phyloP scores from a whole-genome alignment of 164 flowering plant genomes.

The Vitis cinerea region DNA sequence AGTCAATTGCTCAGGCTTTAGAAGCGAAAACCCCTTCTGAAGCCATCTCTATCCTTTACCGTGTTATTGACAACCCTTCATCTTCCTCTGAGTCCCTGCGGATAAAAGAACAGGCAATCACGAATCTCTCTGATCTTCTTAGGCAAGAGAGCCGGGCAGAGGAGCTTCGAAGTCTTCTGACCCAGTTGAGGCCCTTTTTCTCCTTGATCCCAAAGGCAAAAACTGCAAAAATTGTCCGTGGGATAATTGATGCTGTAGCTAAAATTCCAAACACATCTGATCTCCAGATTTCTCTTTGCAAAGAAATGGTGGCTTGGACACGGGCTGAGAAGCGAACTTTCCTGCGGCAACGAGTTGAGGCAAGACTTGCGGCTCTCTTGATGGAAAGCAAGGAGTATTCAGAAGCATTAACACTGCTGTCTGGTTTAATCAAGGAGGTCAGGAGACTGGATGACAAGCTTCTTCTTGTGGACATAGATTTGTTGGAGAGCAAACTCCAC shows the following conservation, averaged over 20 bases:
- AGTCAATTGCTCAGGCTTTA: slow-evolving; percentile 52
- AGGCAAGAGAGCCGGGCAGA: slow-evolving; percentile 60
- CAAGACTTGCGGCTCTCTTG: slow-evolving; percentile 65
- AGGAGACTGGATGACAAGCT: slow-evolving; percentile 73
- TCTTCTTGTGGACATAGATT: slow-evolving; percentile 67
- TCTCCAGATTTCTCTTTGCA: slow-evolving; percentile 66
- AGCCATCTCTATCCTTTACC: slow-evolving; percentile 49
- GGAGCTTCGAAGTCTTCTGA: slow-evolving; percentile 61
- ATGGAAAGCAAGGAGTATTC: slow-evolving; percentile 60
- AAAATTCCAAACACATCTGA: slow-evolving; percentile 66
- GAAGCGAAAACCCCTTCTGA: slow-evolving; percentile 58
- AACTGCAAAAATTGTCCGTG: slow-evolving; percentile 68
- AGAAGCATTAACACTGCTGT: slow-evolving; percentile 54
- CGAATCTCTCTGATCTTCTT: slow-evolving; percentile 63
- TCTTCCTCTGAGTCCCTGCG: slow-evolving; percentile 59
- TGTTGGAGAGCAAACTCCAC: slow-evolving; percentile 69
- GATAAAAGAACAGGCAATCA: slow-evolving; percentile 60
- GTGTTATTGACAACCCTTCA: slow-evolving; percentile 55
- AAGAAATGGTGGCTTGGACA: slow-evolving; percentile 71
- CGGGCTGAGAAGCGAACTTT: slow-evolving; percentile 66
- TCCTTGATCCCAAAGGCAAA: slow-evolving; percentile 66
- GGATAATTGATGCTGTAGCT: slow-evolving; percentile 64
- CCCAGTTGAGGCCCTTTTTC: slow-evolving; percentile 67
- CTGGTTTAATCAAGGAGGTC: slow-evolving; percentile 58
- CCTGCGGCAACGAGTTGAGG: slow-evolving; percentile 64